Base-by-base conservation (phyloP, 1,284 basidiomycete species). In the Pisolithus thermaeus region DNA sequence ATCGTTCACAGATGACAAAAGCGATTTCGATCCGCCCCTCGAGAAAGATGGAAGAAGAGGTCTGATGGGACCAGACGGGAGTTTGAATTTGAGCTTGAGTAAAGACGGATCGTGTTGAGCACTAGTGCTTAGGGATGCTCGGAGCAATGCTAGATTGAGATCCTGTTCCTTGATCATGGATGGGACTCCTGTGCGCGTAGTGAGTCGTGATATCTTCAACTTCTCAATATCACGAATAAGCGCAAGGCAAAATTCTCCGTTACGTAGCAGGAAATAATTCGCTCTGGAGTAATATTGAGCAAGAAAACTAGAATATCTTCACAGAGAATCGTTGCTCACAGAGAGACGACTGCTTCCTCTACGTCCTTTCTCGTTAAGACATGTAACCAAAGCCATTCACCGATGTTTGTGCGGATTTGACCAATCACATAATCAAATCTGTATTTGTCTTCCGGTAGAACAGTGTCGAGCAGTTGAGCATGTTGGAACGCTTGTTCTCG, bases 361-460 rank as follows among this genome's bases (percentile, higher is more conserved):
- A 95, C 87, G 57, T 92, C 88, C 56, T 81, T 80, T 59, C 80
- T 81, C 1, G 91, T 95, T 49, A 96, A 74, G 30, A 96, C 86
- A 61, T 93, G 91, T 30, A 83, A 71, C 91, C 93, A 96, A 3
- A 96, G 73, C 92, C 92, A 96, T 71, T 93, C 91, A 57, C 88
- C 86, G 52, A 90, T 77, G 52, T 84, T 80, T 2, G 77, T 83
- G 52, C 87, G 71, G 48, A 92, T 87, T 52, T 84, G 79, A 23
- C 80, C 73, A 28, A 93, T 79, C 52, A 84, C 78, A 18, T 74
- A 70, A 61, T 90, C 88, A 59, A 94, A 89, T n/a, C 73, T 76
- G 56, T 87, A 84, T 50, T 81, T 80, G 56, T 90, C 83, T 61
- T 90, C 80, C 1, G 89, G 83, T 4, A 87, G 73, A 1, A 86